phyloP scores from a whole-genome alignment of 2,329 filamentous ascomycete species.

The Pseudocercospora macadamiae region DNA sequence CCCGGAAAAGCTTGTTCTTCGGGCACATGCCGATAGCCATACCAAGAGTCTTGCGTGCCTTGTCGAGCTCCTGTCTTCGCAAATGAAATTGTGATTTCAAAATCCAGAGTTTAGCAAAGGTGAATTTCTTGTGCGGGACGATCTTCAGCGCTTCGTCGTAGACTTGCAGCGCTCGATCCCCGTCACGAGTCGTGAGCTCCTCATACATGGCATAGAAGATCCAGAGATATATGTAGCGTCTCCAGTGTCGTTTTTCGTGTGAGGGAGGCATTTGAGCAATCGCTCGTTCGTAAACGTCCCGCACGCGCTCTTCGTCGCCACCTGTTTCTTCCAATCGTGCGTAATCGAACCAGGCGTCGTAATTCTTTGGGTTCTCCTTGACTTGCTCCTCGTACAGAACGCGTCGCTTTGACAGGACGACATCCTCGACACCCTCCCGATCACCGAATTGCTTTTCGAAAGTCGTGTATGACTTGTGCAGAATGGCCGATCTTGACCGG shows the following conservation, averaged over 20 bases:
- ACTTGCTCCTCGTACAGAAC: conserved; percentile 94
- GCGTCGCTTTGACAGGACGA: conserved; percentile 89
- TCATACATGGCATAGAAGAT: conserved; percentile 97
- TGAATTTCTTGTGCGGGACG: conserved; percentile 95
- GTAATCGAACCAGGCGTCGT: conserved; percentile 97
- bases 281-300: conserved; percentile 92
- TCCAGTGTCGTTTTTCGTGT: conserved; percentile 96
- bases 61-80: conserved; percentile 77
- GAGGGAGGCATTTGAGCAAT: conserved; percentile 95
- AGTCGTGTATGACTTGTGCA: conserved; percentile 94
- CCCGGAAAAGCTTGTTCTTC: conserved; percentile 92
- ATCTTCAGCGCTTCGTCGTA: conserved; percentile 86
- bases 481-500: conserved; percentile 76
- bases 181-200: conserved; percentile 80
- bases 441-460: conserved; percentile 99
- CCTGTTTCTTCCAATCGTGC: conserved; percentile 85
- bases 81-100: conserved; percentile 92
- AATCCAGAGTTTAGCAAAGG: conserved; percentile 95
- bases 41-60: conserved; percentile 85
- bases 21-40: conserved; percentile 91
- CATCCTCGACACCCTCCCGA: conserved; percentile 88
- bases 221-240: conserved; percentile 96
- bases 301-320: conserved; percentile 78
- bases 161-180: conserved; percentile 79
- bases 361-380: conserved; percentile 92